Conservation (phyloP, 2,329 filamentous ascomycete genomes). For the Mariannaea elegans region DNA sequence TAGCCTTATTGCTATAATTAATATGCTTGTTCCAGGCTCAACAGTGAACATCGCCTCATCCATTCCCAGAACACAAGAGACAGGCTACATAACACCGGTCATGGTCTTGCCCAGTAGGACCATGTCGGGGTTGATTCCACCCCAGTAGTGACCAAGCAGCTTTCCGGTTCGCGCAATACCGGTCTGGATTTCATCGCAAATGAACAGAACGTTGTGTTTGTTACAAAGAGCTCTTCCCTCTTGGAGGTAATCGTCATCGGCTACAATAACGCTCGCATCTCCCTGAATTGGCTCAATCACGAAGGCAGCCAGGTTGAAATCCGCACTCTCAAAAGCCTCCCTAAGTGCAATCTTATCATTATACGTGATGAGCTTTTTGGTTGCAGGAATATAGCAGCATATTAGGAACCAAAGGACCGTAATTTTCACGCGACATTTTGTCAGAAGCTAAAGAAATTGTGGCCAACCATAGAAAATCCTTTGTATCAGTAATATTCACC, state of each 20-base stretch:
- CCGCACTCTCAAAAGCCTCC: slow-evolving; percentile 65
- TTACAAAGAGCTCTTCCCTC: slow-evolving; percentile 84
- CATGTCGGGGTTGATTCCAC: slow-evolving; percentile 87
- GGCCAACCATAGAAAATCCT: slow-evolving; percentile 41
- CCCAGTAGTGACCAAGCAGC: slow-evolving; percentile 83
- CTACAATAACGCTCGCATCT: slow-evolving; percentile 87
- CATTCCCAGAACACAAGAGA: not conserved
- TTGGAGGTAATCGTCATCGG: slow-evolving; percentile 71
- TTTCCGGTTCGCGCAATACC: slow-evolving; percentile 92
- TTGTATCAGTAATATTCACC: not conserved
- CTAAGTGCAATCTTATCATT: slow-evolving; percentile 66
- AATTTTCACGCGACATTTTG: slow-evolving; percentile 65
- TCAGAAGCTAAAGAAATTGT: slow-evolving; percentile 1
- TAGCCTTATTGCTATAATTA: too few species aligned
- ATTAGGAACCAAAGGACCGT: slow-evolving; percentile 87
- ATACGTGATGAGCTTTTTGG: slow-evolving; percentile 61
- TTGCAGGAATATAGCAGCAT: slow-evolving; percentile 77
- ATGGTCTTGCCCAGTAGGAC: slow-evolving; percentile 93
- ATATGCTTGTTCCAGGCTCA: not conserved
- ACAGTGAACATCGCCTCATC: not conserved
- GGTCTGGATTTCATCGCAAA: slow-evolving; percentile 95
- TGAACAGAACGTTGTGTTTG: slow-evolving; percentile 88
- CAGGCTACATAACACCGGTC: slow-evolving; percentile 69
- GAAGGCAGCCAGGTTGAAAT: slow-evolving; percentile 72
- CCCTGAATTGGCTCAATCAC: slow-evolving; percentile 74